Evolutionary conservation across 306 rosid genomes (phyloP), one percentile per base, ranked within the genome.

Genomic region (Vigna hirtella): DNA sequence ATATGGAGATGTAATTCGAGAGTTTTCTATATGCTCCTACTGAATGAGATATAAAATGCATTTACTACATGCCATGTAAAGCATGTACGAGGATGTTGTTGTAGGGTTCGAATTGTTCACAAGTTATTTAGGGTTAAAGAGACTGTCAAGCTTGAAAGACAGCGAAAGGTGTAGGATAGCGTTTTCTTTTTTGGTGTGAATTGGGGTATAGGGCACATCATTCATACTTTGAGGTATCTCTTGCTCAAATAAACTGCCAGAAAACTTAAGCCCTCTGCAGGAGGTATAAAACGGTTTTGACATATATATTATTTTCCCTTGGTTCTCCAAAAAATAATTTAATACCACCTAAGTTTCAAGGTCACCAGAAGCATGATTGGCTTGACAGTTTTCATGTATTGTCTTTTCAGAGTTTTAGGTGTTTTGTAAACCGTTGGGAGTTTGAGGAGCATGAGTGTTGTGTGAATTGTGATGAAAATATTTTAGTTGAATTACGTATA

Each of bases 51-150:
- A 45, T 45, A 12, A 45, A 45, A 45, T 45, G 14, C 15, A 12
- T 45, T 45, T 45, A 45, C 5, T 45, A 45, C 50, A 11, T 45
- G 14, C 15, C 14, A 45, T 45, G 13, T 45, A 45, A 45, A 45
- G 15, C 15, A 11, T 10, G 50, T 11, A 12, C 1, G 15, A 45
- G 15, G 50, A 45, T 45, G 15, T 45, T 45, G 5, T 45, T 11
- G 5, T 15, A 45, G 16, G 15, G 13, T 12, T 45, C 0, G 15
- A 45, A 45, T 45, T 45, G 5, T 11, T 45, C 5, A 45, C 49
- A 43, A 11, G 49, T 43, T 63, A 15, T 32, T 64, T 70, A 70
- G 26, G 55, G 63, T 76, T 82, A 17, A 40, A 50, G 51, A 47
- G 36, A 20, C 12, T 43, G 56, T n/a, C 17, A 57, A 50, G 45